phyloP scores from a whole-genome alignment of 2,329 filamentous ascomycete species.

The Fusarium sororula region DNA sequence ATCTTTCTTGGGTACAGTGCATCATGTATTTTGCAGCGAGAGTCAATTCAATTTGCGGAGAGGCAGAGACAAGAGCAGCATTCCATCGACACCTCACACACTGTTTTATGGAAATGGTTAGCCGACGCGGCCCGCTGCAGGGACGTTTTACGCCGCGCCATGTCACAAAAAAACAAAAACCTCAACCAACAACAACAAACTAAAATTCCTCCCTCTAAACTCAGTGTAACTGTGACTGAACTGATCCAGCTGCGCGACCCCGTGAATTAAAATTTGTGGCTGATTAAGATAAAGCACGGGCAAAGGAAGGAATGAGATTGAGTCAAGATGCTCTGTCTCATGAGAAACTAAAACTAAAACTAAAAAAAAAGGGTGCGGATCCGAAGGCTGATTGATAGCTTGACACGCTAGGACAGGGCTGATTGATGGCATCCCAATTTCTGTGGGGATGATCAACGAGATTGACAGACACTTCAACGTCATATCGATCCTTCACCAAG shows the following conservation, averaged over 20 bases:
- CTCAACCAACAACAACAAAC: neutral
- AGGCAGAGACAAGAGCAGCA: neutral
- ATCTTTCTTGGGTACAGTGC: neutral
- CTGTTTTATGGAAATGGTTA: constrained; percentile 25
- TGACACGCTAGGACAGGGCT: constrained; percentile 12
- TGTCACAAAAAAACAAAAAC: neutral
- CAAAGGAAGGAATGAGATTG: neutral
- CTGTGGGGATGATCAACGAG: neutral
- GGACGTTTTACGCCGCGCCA: constrained; percentile 28
- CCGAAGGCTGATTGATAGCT: constrained; percentile 1
- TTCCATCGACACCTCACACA: neutral
- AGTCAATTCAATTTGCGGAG: neutral
- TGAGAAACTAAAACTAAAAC: neutral
- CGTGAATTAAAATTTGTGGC: neutral
- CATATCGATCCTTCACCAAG: neutral
- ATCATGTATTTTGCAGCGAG: neutral
- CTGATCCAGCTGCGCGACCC: neutral
- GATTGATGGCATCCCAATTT: neutral
- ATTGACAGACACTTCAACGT: neutral
- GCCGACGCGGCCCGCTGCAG: constrained; percentile 38
- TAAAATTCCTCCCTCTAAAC: neutral
- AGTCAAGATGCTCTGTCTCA: neutral
- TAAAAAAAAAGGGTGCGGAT: neutral
- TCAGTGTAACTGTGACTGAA: neutral
- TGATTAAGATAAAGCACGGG: neutral